Conservation (phyloP, 768 basidiomycete species). For the Pulveroboletus sp. region DNA sequence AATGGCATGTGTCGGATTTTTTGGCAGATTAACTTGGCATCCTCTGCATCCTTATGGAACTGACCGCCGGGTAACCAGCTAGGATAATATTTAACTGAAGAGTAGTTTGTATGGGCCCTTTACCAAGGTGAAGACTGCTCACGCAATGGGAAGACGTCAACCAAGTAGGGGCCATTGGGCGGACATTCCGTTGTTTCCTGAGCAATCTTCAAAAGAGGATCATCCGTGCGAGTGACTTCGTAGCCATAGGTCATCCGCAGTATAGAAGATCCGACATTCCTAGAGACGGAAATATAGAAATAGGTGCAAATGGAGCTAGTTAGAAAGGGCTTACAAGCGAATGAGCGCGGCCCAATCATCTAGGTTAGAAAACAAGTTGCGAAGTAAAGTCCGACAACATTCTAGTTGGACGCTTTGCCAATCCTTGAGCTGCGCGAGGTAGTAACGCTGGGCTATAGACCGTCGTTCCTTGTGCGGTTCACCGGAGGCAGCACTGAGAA, state of each 20-base stretch:
- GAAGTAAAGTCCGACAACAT: background rate
- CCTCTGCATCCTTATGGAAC: conserved; percentile 6
- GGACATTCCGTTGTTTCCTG: background rate
- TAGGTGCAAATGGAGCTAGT: too few relatives aligned
- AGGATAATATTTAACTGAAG: conserved; percentile 8
- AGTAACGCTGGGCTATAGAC: conserved; percentile 9
- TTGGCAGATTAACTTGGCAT: background rate
- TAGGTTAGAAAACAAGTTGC: background rate
- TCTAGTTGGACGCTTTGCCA: conserved; percentile 10
- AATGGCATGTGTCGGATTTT: conserved; percentile 3
- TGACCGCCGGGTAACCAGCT: conserved; percentile 10
- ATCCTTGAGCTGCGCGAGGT: conserved; percentile 6
- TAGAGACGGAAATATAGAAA: background rate
- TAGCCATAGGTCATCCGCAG: background rate
- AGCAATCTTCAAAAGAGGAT: conserved; percentile 2
- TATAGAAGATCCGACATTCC: background rate
- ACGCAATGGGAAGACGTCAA: conserved; percentile 5
- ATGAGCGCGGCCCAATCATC: background rate
- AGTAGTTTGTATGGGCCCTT: background rate
- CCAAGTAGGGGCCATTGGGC: conserved; percentile 5
- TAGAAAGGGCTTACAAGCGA: background rate
- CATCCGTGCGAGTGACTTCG: background rate
- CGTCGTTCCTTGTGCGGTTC: conserved; percentile 10
- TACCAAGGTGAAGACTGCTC: background rate
- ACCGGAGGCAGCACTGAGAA: conserved; percentile 2